Evolutionary conservation across 2,329 filamentous ascomycete genomes (phyloP), one percentile per base, ranked within the genome.

Genomic region (Pseudogymnoascus sp.): DNA sequence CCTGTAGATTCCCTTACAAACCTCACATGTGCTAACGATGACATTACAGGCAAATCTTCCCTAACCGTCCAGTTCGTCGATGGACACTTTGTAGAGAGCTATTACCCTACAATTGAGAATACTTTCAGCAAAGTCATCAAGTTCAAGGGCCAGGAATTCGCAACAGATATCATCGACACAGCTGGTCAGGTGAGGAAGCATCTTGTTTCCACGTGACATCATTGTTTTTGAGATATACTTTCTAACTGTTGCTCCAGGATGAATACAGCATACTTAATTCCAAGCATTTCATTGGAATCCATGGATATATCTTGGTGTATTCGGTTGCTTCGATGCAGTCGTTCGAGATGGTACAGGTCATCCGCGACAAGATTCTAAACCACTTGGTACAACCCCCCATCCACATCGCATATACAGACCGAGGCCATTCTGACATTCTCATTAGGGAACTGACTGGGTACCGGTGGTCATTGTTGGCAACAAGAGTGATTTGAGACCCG

Each of bases 91-190:
- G 93, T 99, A 71, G 94, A 99, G 75, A 95, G 90, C 75, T 99
- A 99, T 77, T 99, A 99, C 75, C 94, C 94, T 35, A 99, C 94
- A 39, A 97, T 99, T 71, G 94, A 99, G 76, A 99, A 97, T 75
- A 97, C 93, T 2, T 99, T 99, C 74, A 95, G 89, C 79, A 96
- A 96, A 75, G 87, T 91, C 67, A 96, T 99, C 74, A 89, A 90
- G 69, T 88, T 89, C 75, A 96, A 94, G 76, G 88, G 89, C 58
- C 91, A 97, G 75, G 94, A 97, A 67, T 99, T 87, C 75, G 86
- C 90, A 59, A 96, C 92, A 11, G 94, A 99, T 78, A 97, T 99
- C 70, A 94, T 99, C 74, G 94, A 99, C 74, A 99, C 94, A 28
- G 94, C 94, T 60, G 94, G 94, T 63, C 92, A 96, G 81, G 89